A percentile compares a stretch with the other conserved stretches of the same genome.
phyloP scores from a whole-genome alignment of 2,329 filamentous ascomycete species.

The Clathrospora elynae region DNA sequence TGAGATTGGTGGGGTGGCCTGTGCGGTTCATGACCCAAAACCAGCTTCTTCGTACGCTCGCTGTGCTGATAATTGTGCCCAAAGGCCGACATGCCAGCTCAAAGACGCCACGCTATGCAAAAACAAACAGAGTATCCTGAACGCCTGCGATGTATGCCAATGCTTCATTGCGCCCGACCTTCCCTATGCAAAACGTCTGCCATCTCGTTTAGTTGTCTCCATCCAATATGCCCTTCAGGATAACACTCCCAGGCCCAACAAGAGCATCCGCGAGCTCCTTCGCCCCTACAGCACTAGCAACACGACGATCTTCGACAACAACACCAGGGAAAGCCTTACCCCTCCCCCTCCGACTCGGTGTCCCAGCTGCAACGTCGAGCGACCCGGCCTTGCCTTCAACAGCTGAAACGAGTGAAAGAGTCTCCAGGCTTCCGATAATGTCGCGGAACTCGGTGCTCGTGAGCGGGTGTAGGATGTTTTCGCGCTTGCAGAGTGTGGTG shows the following conservation, averaged over 20 bases:
- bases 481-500: slow-evolving; percentile 77
- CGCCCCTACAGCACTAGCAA: slow-evolving; percentile 80
- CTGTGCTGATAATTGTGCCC: too few relatives aligned
- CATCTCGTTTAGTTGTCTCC: slow-evolving; percentile 26
- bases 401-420: slow-evolving; percentile 76
- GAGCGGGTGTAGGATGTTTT: slow-evolving; percentile 87
- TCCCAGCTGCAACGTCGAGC: slow-evolving; percentile 64
- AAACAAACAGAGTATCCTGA: too few relatives aligned
- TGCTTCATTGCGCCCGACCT: too few relatives aligned
- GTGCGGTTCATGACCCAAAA: too few relatives aligned
- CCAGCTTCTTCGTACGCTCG: too few relatives aligned
- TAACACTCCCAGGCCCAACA: slow-evolving; percentile 55
- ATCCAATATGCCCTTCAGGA: slow-evolving; percentile 43
- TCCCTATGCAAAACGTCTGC: too few relatives aligned
- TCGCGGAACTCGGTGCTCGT: slow-evolving; percentile 93
- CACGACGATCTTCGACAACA: slow-evolving; percentile 72
- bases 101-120: too few relatives aligned
- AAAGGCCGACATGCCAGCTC: too few relatives aligned
- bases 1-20: too few relatives aligned
- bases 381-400: slow-evolving; percentile 73
- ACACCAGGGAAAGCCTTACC: slow-evolving; percentile 51
- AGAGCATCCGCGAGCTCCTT: slow-evolving; percentile 76
- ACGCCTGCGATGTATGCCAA: too few relatives aligned
- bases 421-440: slow-evolving; percentile 87
- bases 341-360: slow-evolving; percentile 72